Conservation (phyloP, 1,139 yeast genomes). For the Pichia sp. region DNA sequence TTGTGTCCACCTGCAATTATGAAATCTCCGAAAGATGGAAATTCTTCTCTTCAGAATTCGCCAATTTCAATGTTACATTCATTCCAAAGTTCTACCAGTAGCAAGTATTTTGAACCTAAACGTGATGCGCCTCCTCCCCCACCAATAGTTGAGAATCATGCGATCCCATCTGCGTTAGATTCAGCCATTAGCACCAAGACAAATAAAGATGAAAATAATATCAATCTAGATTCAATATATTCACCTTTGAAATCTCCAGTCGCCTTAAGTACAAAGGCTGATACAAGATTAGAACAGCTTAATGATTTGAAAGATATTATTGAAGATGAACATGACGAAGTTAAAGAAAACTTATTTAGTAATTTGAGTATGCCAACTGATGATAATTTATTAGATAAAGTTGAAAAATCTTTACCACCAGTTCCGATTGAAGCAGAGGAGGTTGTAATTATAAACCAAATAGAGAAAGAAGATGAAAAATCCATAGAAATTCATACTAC, state of each 20-base stretch:
- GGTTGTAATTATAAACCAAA: conserved; percentile 16
- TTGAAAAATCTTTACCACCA: conserved; percentile 18
- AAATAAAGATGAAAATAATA: background rate
- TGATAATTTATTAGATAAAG: conserved; percentile 3
- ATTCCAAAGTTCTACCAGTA: background rate
- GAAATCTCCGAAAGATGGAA: no score
- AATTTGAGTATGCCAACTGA: conserved; percentile 6
- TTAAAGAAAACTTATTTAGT: background rate
- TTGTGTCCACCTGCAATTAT: background rate
- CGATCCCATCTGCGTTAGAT: conserved; percentile 4
- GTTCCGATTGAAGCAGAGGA: conserved; percentile 28
- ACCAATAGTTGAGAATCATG: conserved; percentile 1
- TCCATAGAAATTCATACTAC: conserved; percentile 5
- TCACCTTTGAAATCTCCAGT: conserved; percentile 10
- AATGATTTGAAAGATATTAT: conserved; percentile 6
- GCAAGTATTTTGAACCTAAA: conserved; percentile 8
- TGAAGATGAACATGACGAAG: conserved; percentile 11
- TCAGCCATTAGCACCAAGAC: no score
- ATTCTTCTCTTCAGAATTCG: no score
- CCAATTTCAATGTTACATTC: no score
- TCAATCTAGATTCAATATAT: no score
- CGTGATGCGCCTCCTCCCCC: conserved; percentile 13
- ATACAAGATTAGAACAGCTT: no score
- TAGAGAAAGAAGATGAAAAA: conserved; percentile 8
- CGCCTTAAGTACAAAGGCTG: background rate